Base-by-base conservation (phyloP, 129 eudicot species). In the Helichrysum umbraculigerum region DNA sequence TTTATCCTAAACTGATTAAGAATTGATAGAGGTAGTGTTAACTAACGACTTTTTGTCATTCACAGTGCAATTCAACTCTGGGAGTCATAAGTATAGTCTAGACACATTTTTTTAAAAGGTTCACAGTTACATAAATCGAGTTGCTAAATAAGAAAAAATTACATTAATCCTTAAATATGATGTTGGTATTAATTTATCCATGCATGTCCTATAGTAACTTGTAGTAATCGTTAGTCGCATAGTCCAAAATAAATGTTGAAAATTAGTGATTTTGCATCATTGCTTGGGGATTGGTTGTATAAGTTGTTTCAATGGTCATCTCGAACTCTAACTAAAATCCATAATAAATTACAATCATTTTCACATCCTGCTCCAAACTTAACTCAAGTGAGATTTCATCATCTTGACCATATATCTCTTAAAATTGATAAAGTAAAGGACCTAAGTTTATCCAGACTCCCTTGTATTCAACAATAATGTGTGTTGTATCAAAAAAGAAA, bases 371-470 rank as follows among this genome's bases (percentile, higher is more conserved):
- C 79, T 93, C 98, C 84, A 93, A 87, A 82, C 98, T 85, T 17
- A 93, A 82, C 77, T 93, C 98, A 77, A 93, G 75, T 3, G 98
- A 93, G 96, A 91, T 90, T 77, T 88, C 98, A 71, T 92, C 96
- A 63, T 91, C 96, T 67, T 87, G 90, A 59, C 86, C 84, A 80
- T 86, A 93, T 81, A 80, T 75, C 83, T 93, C 97, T 8, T 97
- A 97, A 76, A 93, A 93, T 85, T 93, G 98, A 87, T 93, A 93
- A 22, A 93, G 98, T 74, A 93, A 73, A 58, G 98, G 98, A 12
- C 98, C 98, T 80, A 93, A 84, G 72, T 93, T 93, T 82, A 93
- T 90, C 98, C 98, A 93, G 16, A 93, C 91, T 97, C 91, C 83
- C 66, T 73, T 93, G 77, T 93, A 93, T 79, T 91, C 97, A 32